Evolutionary conservation across 1,284 basidiomycete species (phyloP), one percentile per base, ranked within the genome.

Genomic region (Schizophyllum commune): DNA sequence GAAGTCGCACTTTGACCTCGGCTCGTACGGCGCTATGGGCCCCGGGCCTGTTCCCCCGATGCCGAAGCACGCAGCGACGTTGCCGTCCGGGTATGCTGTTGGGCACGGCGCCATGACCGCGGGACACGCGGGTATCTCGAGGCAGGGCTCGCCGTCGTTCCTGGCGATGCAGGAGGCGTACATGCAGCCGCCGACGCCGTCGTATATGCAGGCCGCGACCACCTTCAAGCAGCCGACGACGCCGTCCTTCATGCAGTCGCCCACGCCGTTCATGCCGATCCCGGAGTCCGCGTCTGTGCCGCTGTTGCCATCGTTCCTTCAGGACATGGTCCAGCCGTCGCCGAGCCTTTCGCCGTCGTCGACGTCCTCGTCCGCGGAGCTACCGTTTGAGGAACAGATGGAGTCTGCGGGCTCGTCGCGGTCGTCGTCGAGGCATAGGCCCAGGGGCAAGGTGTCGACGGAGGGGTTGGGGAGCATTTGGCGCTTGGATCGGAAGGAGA

Each of bases 301-400:
- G 17, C 76, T 89, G 51, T 76, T 91, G 13, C 88, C 88, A 1
- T 83, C 87, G 4, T 90, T 89, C 75, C 71, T 91, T 62, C 85
- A 88, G 68, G 85, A 89, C 63, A 85, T 89, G 39, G 80, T 88
- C 17, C 82, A 83, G 68, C 53, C 53, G 6, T 82, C 84, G 0
- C 84, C 85, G 15, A 80, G 84, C 4, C 75, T 82, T 57, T 86
- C 85, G 15, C 79, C 86, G 4, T 76, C 84, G 1, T 84, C 84
- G 21, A 78, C 83, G 4, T 84, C 84, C 0, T 86, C 84, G 1
- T 55, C 53, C 53, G 82, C 84, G 5, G 86, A 88, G 60, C 70
- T 87, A 52, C 85, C 84, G 2, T 74, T 83, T 34, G 85, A 87
- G 66, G 86, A 82, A 61, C 76, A 78, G 63, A 70, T 64, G 20